phyloP scores from a whole-genome alignment of 2,329 filamentous ascomycete genomes.

The Pseudogymnoascus sp. region DNA sequence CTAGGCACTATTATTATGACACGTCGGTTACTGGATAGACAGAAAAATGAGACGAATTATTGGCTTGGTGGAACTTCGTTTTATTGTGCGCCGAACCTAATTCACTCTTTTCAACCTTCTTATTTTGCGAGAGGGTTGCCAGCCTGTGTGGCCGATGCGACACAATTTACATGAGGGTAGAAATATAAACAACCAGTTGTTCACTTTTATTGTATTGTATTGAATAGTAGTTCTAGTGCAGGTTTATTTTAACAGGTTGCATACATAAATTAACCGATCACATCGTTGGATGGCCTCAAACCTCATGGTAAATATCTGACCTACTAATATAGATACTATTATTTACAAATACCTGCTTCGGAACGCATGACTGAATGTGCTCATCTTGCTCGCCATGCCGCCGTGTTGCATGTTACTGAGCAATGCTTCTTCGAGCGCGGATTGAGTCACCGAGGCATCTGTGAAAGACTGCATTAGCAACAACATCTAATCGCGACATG shows the following conservation, averaged over 20 bases:
- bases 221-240: not conserved
- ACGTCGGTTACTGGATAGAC: not conserved
- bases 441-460: constrained; percentile 76
- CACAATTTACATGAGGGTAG: not conserved
- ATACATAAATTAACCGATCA: not conserved
- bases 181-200: not conserved
- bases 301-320: not conserved
- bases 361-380: constrained; percentile 57
- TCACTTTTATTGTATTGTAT: too few species aligned
- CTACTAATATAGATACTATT: not conserved
- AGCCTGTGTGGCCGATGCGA: not conserved
- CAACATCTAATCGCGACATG: not conserved
- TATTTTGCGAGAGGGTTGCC: not conserved
- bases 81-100: not conserved
- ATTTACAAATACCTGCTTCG: constrained; percentile 47
- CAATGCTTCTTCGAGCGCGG: constrained; percentile 68
- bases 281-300: not conserved
- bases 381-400: constrained; percentile 54
- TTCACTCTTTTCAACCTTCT: not conserved
- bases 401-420: constrained; percentile 63
- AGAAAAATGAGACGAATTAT: not conserved
- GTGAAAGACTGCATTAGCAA: constrained; percentile 14
- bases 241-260: not conserved
- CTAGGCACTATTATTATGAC: not conserved
- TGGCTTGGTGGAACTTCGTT: not conserved